Percentiles rank a stretch among this genome's conserved stretches.
phyloP scores from a whole-genome alignment of 331 rosid species.

The Rosa hybrid region DNA sequence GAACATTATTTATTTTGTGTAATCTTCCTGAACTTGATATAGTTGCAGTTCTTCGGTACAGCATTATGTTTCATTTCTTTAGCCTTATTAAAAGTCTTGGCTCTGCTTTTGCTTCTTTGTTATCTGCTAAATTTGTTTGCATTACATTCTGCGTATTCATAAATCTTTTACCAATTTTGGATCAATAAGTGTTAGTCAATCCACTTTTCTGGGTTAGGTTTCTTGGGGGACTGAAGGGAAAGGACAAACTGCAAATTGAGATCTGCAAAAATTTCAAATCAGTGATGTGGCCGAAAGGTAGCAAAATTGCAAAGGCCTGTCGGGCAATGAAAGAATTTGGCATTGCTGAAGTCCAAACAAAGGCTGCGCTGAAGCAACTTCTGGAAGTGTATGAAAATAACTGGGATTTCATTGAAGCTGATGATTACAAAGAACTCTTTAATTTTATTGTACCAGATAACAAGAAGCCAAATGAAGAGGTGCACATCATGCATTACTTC shows the following conservation, averaged over 20 bases:
- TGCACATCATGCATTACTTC: slow-evolving; percentile 11
- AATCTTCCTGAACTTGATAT: neutral
- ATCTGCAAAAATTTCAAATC: neutral
- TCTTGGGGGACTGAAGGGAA: neutral
- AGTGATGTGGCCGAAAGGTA: slow-evolving; percentile 56
- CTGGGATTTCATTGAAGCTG: slow-evolving; percentile 78
- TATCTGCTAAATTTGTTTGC: neutral
- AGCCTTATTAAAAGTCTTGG: neutral
- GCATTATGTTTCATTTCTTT: neutral
- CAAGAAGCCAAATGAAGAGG: slow-evolving; percentile 45
- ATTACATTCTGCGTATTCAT: neutral
- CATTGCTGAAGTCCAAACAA: slow-evolving; percentile 54
- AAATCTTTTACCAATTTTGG: neutral
- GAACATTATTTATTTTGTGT: neutral
- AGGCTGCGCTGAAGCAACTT: slow-evolving; percentile 59
- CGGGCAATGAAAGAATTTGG: slow-evolving; percentile 63
- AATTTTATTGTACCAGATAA: slow-evolving; percentile 37
- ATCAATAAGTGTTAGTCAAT: neutral
- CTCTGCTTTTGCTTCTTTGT: neutral
- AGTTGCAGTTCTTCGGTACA: neutral
- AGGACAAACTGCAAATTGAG: neutral
- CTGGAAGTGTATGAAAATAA: slow-evolving; percentile 64
- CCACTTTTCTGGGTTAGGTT: neutral
- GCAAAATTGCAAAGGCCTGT: slow-evolving; percentile 49
- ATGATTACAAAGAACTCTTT: slow-evolving; percentile 60